Conservation (phyloP, 2,329 filamentous ascomycete genomes). For the Paramyrothecium roridum region DNA sequence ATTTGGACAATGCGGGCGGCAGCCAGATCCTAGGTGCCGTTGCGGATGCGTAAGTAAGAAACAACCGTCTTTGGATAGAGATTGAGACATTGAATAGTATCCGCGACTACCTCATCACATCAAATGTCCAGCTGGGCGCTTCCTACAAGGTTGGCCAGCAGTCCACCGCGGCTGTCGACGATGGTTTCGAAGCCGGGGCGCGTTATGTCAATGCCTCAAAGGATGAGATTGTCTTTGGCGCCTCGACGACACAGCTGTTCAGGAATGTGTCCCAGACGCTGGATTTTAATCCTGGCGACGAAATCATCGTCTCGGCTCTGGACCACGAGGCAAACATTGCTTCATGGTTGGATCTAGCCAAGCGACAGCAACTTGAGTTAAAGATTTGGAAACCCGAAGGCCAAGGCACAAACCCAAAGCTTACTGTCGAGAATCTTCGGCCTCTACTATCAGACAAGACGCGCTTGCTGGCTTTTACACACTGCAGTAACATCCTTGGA, state of each 20-base stretch:
- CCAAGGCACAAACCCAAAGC: constrained; percentile 50
- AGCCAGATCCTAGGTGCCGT: constrained; percentile 67
- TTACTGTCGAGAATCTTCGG: constrained; percentile 54
- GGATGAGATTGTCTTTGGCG: constrained; percentile 69
- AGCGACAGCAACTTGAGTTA: constrained; percentile 54
- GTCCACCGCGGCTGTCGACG: constrained; percentile 57
- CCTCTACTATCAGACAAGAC: constrained; percentile 61
- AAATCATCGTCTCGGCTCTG: constrained; percentile 67
- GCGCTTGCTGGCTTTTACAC: constrained; percentile 68
- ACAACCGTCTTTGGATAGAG: constrained; percentile 11
- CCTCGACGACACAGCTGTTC: constrained; percentile 74
- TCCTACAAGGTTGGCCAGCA: constrained; percentile 59
- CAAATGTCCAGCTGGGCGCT: constrained; percentile 74
- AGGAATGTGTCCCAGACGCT: constrained; percentile 64
- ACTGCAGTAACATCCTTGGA: constrained; percentile 71
- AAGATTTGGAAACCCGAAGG: constrained; percentile 65
- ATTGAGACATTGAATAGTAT: constrained; percentile 44
- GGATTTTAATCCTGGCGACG: constrained; percentile 52
- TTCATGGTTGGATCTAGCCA: constrained; percentile 68
- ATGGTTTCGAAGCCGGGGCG: constrained; percentile 63
- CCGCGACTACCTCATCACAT: constrained; percentile 60
- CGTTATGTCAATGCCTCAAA: constrained; percentile 65
- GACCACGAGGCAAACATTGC: constrained; percentile 79
- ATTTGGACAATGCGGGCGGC: constrained; percentile 76
- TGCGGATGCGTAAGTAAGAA: constrained; percentile 29